These are phyloP conservation scores for Suillus sp. DNA, from an alignment of 768 basidiomycete genomes.

Conservation along the genomic window DNA sequence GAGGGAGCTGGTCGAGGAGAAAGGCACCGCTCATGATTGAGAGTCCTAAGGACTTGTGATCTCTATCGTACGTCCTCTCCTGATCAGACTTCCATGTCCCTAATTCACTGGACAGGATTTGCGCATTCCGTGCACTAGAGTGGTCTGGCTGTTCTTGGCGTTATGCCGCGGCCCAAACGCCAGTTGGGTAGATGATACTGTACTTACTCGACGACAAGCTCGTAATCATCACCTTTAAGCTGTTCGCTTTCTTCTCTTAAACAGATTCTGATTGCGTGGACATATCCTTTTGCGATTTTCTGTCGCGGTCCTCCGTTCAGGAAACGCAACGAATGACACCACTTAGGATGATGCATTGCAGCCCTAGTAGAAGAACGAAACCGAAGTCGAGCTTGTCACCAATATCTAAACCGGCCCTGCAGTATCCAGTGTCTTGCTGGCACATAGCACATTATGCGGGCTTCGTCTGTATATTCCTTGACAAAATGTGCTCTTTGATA, in stretches of 20 bases:
- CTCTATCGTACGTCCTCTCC: background rate
- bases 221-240: background rate
- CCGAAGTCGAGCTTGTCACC: background rate
- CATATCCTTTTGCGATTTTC: background rate
- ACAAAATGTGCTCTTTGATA: background rate
- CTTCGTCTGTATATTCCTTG: background rate
- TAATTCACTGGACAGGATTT: background rate
- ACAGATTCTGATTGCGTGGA: background rate
- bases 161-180: background rate
- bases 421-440: background rate
- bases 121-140: background rate
- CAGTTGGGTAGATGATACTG: constrained; percentile 8
- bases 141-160: background rate
- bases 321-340: background rate
- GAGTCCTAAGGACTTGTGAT: constrained; percentile 6
- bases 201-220: constrained; percentile 7
- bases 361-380: background rate
- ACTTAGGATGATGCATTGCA: background rate
- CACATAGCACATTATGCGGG: background rate
- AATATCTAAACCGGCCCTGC: too few species aligned
- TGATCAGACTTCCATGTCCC: background rate
- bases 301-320: too few species aligned
- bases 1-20: constrained; percentile 11
- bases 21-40: constrained; percentile 8
- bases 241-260: background rate